These are phyloP conservation scores for Mycosphaerella sp. DNA, from an alignment of 2,329 filamentous ascomycete species.

Conservation along the genomic window DNA sequence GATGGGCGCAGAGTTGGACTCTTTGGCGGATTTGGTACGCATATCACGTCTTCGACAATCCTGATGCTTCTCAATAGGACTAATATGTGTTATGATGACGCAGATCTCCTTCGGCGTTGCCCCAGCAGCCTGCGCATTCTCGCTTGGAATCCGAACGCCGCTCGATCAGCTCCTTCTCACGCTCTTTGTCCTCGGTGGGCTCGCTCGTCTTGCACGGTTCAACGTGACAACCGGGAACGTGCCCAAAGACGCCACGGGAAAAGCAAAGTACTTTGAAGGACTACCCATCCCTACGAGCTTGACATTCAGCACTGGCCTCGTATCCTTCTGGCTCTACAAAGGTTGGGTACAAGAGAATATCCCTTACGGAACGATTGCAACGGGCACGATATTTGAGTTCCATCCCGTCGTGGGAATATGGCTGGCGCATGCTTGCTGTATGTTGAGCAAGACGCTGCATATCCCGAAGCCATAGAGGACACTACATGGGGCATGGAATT, in stretches of 20 bases:
- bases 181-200: constrained; percentile 90
- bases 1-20: constrained; percentile 97
- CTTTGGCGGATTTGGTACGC: constrained; percentile 80
- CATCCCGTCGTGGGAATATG: constrained; percentile 79
- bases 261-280: constrained; percentile 93
- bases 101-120: constrained; percentile 94
- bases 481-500: not conserved
- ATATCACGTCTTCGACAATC: not conserved
- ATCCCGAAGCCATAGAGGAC: constrained; percentile 69
- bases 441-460: constrained; percentile 92
- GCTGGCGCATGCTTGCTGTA: constrained; percentile 80
- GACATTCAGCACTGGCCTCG: constrained; percentile 63
- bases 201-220: constrained; percentile 91
- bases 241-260: constrained; percentile 85
- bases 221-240: constrained; percentile 88
- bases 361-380: constrained; percentile 64
- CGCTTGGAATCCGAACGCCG: constrained; percentile 76
- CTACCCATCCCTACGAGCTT: constrained; percentile 91
- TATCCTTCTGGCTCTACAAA: constrained; percentile 82
- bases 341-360: constrained; percentile 72
- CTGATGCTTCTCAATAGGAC: not conserved
- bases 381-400: constrained; percentile 67
- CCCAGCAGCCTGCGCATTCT: constrained; percentile 80
- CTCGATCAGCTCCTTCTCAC: constrained; percentile 74
- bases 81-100: constrained; percentile 1